A percentile compares a stretch with the other conserved stretches of the same genome.
Evolutionary conservation across 2,329 filamentous ascomycete genomes (phyloP).

Genomic region (Trichophyton verrucosum): DNA sequence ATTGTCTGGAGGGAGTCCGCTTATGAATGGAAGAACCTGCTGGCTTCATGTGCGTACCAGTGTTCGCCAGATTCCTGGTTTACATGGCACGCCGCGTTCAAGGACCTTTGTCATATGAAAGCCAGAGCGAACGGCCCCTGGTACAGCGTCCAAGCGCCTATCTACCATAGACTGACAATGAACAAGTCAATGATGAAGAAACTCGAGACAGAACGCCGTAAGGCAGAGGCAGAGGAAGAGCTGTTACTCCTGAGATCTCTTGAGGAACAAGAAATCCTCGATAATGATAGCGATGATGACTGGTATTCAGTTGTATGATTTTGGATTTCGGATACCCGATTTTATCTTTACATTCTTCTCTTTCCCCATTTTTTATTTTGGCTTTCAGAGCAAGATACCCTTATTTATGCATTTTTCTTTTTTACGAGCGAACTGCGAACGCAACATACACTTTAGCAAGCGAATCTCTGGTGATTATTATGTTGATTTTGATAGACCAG

Average conservation of each 20-base stretch:
- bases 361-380: not conserved
- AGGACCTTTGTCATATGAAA: slow-evolving; percentile 23
- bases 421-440: not conserved
- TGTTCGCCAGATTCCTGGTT: slow-evolving; percentile 4
- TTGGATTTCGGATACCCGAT: not conserved
- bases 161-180: slow-evolving; percentile 8
- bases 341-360: not conserved
- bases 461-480: not conserved
- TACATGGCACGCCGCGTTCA: slow-evolving; percentile 19
- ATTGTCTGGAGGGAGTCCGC: slow-evolving; percentile 24
- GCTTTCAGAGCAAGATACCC: not conserved
- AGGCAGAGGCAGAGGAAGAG: not conserved
- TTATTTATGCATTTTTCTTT: not conserved
- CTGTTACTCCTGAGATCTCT: not conserved
- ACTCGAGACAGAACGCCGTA: not conserved
- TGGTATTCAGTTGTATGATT: slow-evolving; percentile 3
- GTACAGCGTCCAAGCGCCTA: slow-evolving; percentile 5
- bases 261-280: slow-evolving; percentile 4
- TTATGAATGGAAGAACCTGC: slow-evolving; percentile 23
- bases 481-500: not conserved
- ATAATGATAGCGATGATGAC: slow-evolving; percentile 8
- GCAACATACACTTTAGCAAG: not conserved
- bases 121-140: slow-evolving; percentile 10
- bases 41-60: slow-evolving; percentile 30
- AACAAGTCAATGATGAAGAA: slow-evolving; percentile 6